Evolutionary conservation across 495 filamentous ascomycete species (phyloP), one percentile per base, ranked within the genome.

Genomic region (Penicillium canescens): DNA sequence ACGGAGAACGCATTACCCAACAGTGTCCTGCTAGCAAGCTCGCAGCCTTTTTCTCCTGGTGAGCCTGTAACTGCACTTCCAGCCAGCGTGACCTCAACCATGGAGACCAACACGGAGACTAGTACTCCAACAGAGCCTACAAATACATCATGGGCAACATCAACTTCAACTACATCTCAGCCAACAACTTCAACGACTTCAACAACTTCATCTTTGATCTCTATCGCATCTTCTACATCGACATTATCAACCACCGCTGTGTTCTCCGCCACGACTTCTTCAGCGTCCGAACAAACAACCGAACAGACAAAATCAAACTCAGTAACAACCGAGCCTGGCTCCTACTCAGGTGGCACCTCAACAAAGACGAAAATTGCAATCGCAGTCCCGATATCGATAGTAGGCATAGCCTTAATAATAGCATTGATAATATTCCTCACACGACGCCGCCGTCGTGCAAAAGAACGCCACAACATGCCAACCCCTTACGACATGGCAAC

Each of bases 351-450:
- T 26, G 23, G 41, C 18, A 37, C 26, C 39, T 64, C 62, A 14
- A 67, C 54, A 24, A 63, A 41, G 20, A 73, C 56, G 23, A 73
- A 68, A 44, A 50, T 76, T 35, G 71, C 71, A 40, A 74, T 76
- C 39, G 71, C 70, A 23, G 46, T 76, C 18, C 73, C 73, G 12
- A 52, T 76, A 35, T 51, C 69, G 21, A 49, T 76, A 12, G 55
- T 70, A 21, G 73, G 71, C 3, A 49, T 65, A 8, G 43, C 60
- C 4, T 45, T 66, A 24, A 50, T 76, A 42, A 37, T 49, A 23
- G 62, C 50, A 7, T 24, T 73, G 3, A 18, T 67, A 3, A 63
- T 66, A 55, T 66, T 72, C 60, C 39, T 68, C 33, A 7, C 61
- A 10, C 55, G 65, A 3, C 64, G 62, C 13, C 57, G 63, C 2